Conservation (phyloP, 2,329 filamentous ascomycete genomes). For the Aspergillus pseudotamarii region DNA sequence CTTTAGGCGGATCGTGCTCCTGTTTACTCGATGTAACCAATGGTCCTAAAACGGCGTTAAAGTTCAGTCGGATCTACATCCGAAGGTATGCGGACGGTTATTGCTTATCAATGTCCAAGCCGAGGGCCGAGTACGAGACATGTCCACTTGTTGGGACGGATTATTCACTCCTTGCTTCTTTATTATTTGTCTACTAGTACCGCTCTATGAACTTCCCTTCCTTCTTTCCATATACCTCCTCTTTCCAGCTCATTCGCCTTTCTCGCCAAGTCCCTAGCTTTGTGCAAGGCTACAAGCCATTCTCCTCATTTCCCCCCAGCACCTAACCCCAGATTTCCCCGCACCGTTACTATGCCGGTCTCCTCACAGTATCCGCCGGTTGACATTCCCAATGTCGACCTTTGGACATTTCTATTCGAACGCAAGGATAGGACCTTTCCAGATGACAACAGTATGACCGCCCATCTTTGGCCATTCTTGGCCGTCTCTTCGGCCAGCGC, state of each 20-base stretch:
- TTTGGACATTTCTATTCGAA: constrained; percentile 81
- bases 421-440: constrained; percentile 65
- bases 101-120: constrained; percentile 4
- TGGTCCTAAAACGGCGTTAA: neutral
- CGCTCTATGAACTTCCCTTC: neutral
- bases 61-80: neutral
- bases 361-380: constrained; percentile 66
- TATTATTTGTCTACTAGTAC: neutral
- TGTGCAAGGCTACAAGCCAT: neutral
- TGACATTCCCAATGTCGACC: constrained; percentile 71
- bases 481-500: neutral
- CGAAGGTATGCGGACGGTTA: constrained; percentile 1
- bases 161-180: neutral
- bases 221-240: neutral
- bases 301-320: neutral
- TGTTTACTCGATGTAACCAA: neutral
- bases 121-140: constrained; percentile 10
- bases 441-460: constrained; percentile 68
- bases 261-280: neutral
- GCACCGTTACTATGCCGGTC: constrained; percentile 65
- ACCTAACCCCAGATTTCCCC: constrained; percentile 17
- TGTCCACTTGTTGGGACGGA: neutral
- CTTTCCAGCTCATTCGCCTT: neutral
- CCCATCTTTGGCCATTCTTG: neutral
- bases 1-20: neutral